Evolutionary conservation across 768 basidiomycete species (phyloP), one percentile per base, ranked within the genome.

Genomic region (Boletus speciosus): DNA sequence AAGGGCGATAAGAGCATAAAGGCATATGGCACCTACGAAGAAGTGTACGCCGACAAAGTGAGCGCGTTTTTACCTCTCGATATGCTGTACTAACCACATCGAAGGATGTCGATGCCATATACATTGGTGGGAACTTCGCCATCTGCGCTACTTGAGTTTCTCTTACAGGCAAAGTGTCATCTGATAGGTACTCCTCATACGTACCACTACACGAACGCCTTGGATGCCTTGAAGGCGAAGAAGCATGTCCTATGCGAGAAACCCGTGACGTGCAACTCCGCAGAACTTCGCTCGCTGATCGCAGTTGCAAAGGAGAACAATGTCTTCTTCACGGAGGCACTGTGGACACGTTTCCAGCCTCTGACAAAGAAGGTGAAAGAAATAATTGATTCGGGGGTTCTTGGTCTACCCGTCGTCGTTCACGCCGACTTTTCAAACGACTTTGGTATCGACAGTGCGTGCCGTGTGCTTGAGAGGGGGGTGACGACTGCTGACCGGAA

Each of bases 231-330:
- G 23, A 11, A 27, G 41, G 40, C 15, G 8, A 34, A 2, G 40
- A 38, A 23, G 8, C 15, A 47, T 15, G 10, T 19, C 15, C 25
- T 27, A 8, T 34, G 37, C 16, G 3, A 36, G 29, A 29, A 41
- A 27, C 9, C 11, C 1, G 7, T 41, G 39, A 41, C 29, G 25
- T 49, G 32, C 2, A 14, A 51, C 19, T 44, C 12, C 36, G 38
- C 47, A 44, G 47, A 42, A 29, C 57, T 38, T 42, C 19, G 41
- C 41, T 44, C 36, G 10, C 14, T 25, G 41, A 55, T 55, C 37
- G 45, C 11, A 21, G 38, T 29, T 19, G 36, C 43, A 32, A 29
- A 14, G 41, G 34, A 29, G 43, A 21, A 27, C 15, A 32, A 16
- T 3, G 15, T 44, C 34, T 21, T 51, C 32, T 34, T 32, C 15